Percentiles rank a stretch among this genome's conserved stretches.
Evolutionary conservation across 208 protist species (phyloP).

Genomic region (Leishmania braziliensis): DNA sequence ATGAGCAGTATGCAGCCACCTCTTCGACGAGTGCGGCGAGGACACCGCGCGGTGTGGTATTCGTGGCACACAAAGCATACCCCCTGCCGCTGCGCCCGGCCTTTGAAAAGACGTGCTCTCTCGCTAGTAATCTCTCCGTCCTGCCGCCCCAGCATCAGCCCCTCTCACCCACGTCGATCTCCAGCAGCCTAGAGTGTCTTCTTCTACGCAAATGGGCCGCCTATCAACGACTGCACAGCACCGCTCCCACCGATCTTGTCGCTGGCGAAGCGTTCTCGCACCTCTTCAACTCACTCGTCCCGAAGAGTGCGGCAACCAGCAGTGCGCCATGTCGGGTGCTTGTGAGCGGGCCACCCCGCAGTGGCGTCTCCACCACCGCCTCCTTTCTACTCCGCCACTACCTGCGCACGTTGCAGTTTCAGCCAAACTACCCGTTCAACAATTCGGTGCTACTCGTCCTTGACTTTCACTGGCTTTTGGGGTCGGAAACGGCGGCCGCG

Average conservation of each 20-base stretch:
- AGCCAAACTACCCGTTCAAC: constrained; percentile 29
- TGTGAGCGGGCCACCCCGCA: constrained; percentile 64
- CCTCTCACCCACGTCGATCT: constrained; percentile 18
- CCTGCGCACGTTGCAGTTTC: constrained; percentile 31
- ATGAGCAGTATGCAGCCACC: background rate
- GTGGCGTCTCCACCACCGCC: constrained; percentile 63
- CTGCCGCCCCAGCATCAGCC: constrained; percentile 6
- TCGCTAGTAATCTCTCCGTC: too few species aligned
- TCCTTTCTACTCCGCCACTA: constrained; percentile 37
- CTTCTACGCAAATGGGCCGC: constrained; percentile 39
- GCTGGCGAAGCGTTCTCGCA: constrained; percentile 25
- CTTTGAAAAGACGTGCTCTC: constrained; percentile 3
- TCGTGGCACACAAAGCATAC: constrained; percentile 7
- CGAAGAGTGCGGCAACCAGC: background rate
- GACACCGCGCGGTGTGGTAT: constrained; percentile 27
- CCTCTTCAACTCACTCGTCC: background rate
- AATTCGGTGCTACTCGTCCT: constrained; percentile 56
- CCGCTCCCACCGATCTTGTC: constrained; percentile 19
- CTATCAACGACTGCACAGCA: constrained; percentile 27
- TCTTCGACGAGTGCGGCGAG: background rate
- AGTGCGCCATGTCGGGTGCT: constrained; percentile 34
- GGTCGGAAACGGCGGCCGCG: background rate
- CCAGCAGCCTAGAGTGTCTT: constrained; percentile 29
- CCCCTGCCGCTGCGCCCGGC: constrained; percentile 26
- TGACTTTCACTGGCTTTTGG: constrained; percentile 61